Evolutionary conservation across 805 yeast genomes (phyloP), one percentile per base, ranked within the genome.

Genomic region (Zygosaccharomyces siamensis): DNA sequence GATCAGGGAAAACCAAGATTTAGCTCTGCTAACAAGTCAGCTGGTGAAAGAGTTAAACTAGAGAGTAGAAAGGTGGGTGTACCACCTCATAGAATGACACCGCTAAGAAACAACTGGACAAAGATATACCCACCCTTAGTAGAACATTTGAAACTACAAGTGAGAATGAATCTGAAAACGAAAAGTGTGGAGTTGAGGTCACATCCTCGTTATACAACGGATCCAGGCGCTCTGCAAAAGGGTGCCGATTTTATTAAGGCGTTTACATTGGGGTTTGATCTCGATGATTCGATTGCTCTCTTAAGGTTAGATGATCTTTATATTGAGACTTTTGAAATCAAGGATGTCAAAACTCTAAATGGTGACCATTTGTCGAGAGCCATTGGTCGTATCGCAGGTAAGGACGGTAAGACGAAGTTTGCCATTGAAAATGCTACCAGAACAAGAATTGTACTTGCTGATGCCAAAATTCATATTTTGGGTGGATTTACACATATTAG

Each of bases 351-450:
- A 71, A 92, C 97, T 4, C 74, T 93, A 58, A 83, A 81, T 26
- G 99, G 98, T 24, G 99, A 93, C 71, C 99, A 93, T 79, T 76
- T 93, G 66, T 86, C 96, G 45, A 84, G 99, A 78, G 99, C 99
- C 6, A 93, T 93, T 67, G 99, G 99, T 63, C 89, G 99, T 78
- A 93, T 93, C 70, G 99, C 99, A 11, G 99, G 99, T 69, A 95
- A 93, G 66, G 99, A 93, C 66, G 99, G 99, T 64, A 92, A 90
- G 71, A 93, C 98, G 53, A 93, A 92, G 73, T 93, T 92, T 69
- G 97, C 99, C 28, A 93, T 93, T 64, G 99, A 93, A 71, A 93
- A 93, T 65, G 97, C 99, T 14, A 92, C 98, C 20, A 81, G 98
- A 72, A 93, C 99, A 10, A 85, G 99, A 75, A 90, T 93, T 38